Evolutionary conservation across 2,329 filamentous ascomycete species (phyloP), one percentile per base, ranked within the genome.

Genomic region (Xylariaceae sp.): DNA sequence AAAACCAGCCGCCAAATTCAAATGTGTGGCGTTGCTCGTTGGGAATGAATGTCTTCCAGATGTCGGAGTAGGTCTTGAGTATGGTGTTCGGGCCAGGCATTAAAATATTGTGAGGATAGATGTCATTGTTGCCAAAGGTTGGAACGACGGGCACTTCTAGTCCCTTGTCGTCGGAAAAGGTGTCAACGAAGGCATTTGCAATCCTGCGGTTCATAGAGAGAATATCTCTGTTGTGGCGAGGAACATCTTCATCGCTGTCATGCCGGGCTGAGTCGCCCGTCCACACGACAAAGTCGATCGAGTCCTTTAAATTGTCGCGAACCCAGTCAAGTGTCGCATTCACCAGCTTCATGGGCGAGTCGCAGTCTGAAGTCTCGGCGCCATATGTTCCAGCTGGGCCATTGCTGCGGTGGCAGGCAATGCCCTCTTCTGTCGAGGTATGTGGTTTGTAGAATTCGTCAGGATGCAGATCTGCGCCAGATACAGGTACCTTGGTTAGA

Each of bases 71-170:
- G 35, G 75, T 74, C 44, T 78, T 78, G 1, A 95, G 86, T 83
- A 91, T 95, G 49, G 78, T 77, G 57, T 96, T 96, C 13, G 93
- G 93, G 0, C 91, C 93, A 1, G 79, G 74, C 32, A 81, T 72
- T 62, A 98, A 82, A 59, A 97, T 94, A 57, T 98, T 98, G 68
- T 98, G 93, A 1, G 93, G 93, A 45, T 96, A 79, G 44, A 98
- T 90, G 59, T 98, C 93, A 65, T 98, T 98, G 69, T 98, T 98
- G 46, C 93, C 93, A 53, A 96, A 83, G 0, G 84, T 96, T 0
- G 93, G 90, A 16, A 98, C 74, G 22, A 97, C 79, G 3, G 93
- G 91, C 3, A 97, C 76, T 11, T 74, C 64, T 44, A 89, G 76
- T 43, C 79, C 78, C 40, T 78, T 70, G 44, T 71, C 60, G 50